Evolutionary conservation across 768 basidiomycete species (phyloP), one percentile per base, ranked within the genome.

Genomic region (Mycena vitilis): DNA sequence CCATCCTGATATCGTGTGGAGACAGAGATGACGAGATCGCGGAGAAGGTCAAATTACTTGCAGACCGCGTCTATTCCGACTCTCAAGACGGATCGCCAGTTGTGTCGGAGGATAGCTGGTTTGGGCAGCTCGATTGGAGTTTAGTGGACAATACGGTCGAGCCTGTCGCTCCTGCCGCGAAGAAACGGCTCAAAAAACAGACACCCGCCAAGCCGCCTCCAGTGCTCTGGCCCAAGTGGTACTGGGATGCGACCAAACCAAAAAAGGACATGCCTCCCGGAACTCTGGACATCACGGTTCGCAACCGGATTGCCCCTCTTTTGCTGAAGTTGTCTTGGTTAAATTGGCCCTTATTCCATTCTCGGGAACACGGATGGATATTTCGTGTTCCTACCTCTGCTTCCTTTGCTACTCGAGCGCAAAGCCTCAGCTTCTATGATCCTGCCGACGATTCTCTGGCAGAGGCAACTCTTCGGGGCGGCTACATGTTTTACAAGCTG

Each of bases 221-320:
- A 0, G 85, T 90, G 0, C 62, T 83, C n/a, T 98, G 96, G 95
- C 97, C 96, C 1, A 93, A 94, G 76, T 99, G 98, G 98, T 99
- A 94, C 75, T 95, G 92, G 93, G 96, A 98, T 30, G 87, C 95
- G 4, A 83, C 91, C 4, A 89, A 84, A 73, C 94, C 91, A 4
- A 91, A 87, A 80, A 91, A 90, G 76, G 89, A 83, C 65, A 74
- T 83, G 63, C 82, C 86, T 7, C 89, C 89, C 1, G 95, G 91
- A 23, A 87, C 89, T 2, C 85, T 98, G 36, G 95, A 98, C 75
- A 81, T 99, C 70, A 95, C 95, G 8, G 88, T 92, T 34, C 89
- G 94, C 62, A 95, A 89, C 71, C 89, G 92, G 34, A 84, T 95
- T 49, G 88, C 96, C 0, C 95, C 96, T 0, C 82, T 98, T 13